Conservation (phyloP, 179 eudicot species). For the Carnegiea gigantea region DNA sequence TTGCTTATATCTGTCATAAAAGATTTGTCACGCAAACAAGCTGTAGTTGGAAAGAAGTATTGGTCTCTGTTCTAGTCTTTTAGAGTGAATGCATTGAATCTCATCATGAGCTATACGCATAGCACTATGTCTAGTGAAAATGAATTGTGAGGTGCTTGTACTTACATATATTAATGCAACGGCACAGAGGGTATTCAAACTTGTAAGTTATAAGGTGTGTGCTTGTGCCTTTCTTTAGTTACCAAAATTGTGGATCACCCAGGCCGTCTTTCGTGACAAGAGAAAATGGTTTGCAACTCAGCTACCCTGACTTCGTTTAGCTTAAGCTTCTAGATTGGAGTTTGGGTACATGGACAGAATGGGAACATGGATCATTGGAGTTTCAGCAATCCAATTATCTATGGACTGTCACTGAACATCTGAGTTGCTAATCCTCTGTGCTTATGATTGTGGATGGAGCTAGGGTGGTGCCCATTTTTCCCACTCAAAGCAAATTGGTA, state of each 20-base stretch:
- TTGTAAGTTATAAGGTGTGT: background rate
- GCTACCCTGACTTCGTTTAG: background rate
- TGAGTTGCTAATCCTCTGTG: background rate
- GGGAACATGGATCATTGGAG: background rate
- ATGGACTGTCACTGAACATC: background rate
- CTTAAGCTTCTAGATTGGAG: background rate
- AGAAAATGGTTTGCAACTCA: background rate
- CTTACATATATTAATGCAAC: background rate
- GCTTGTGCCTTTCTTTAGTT: background rate
- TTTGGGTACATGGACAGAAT: background rate
- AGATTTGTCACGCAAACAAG: slow-evolving; percentile 4
- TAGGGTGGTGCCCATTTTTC: background rate
- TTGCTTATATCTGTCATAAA: background rate
- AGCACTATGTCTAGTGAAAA: background rate
- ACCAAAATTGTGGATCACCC: background rate
- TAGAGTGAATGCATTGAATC: background rate
- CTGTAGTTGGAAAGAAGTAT: background rate
- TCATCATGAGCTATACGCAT: background rate
- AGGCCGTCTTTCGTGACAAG: background rate
- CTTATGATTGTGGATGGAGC: background rate
- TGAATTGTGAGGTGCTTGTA: background rate
- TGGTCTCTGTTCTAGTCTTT: background rate
- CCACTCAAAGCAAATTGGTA: background rate
- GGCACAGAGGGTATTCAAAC: background rate
- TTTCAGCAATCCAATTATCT: background rate